Evolutionary conservation across 208 protist species (phyloP).

Genomic region (Naegleria fowleri): DNA sequence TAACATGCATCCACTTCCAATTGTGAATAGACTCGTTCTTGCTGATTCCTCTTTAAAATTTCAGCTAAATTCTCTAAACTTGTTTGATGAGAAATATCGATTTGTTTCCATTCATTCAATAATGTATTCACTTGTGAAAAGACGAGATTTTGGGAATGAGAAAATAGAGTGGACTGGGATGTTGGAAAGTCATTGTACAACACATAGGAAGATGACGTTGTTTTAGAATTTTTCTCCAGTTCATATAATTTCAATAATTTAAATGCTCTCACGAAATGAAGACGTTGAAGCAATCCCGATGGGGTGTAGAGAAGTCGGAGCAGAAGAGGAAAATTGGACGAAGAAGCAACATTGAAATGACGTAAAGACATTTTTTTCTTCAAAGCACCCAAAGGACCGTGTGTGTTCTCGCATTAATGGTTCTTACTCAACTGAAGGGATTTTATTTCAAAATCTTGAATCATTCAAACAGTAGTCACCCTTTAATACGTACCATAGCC

Average conservation of each 20-base stretch:
- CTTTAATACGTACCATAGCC: too few relatives aligned
- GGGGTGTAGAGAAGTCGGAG: neutral
- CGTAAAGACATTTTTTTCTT: too few relatives aligned
- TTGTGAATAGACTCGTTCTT: neutral
- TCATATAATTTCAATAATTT: neutral
- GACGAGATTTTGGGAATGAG: neutral
- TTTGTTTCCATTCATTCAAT: neutral
- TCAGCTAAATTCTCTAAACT: neutral
- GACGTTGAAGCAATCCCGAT: neutral
- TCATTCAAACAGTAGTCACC: too few relatives aligned
- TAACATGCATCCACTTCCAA: neutral
- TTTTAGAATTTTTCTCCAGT: neutral
- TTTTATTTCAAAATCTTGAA: too few relatives aligned
- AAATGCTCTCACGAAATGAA: neutral
- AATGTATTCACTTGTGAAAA: neutral
- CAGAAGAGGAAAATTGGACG: neutral
- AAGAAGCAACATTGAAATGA: too few relatives aligned
- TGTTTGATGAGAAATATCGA: neutral
- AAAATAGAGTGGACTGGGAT: neutral
- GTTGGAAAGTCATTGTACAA: neutral
- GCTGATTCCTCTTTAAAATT: neutral
- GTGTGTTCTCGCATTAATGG: too few relatives aligned
- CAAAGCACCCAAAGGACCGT: too few relatives aligned
- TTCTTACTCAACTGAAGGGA: too few relatives aligned
- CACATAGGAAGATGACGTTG: neutral